Conservation (phyloP, 345 rosid genomes). For the Eutrema japonicum region DNA sequence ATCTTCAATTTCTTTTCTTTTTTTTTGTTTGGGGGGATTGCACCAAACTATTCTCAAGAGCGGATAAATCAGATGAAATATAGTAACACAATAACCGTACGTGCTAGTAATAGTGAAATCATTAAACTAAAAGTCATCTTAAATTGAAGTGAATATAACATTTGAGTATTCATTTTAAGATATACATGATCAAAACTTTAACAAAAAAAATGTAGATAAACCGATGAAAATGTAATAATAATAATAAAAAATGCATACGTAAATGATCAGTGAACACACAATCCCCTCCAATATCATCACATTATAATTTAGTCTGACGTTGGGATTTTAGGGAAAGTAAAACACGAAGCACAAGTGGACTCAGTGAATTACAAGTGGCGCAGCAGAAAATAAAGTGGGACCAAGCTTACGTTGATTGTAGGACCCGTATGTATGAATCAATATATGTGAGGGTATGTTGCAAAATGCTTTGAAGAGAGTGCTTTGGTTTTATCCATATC, state of each 20-base stretch:
- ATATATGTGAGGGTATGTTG: constrained; percentile 30
- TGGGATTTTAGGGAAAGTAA: constrained; percentile 10
- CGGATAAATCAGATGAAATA: background rate
- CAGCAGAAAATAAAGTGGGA: constrained; percentile 23
- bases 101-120: background rate
- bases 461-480: constrained; percentile 25
- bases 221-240: background rate
- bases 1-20: background rate
- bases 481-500: constrained; percentile 32
- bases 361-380: constrained; percentile 36
- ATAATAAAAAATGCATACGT: background rate
- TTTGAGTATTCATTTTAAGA: constrained; percentile 3
- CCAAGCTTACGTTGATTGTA: constrained; percentile 29
- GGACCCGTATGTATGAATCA: constrained; percentile 24
- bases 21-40: background rate
- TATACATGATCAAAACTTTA: background rate
- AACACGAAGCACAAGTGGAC: constrained; percentile 37
- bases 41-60: background rate
- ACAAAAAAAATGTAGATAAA: background rate
- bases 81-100: background rate
- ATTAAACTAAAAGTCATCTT: background rate
- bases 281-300: constrained; percentile 7
- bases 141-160: background rate
- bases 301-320: background rate
- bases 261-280: constrained; percentile 29